A percentile compares a stretch with the other conserved stretches of the same genome.
These are phyloP conservation scores for Anastatica hierochuntica DNA, from an alignment of 345 rosid species.

Conservation along the genomic window DNA sequence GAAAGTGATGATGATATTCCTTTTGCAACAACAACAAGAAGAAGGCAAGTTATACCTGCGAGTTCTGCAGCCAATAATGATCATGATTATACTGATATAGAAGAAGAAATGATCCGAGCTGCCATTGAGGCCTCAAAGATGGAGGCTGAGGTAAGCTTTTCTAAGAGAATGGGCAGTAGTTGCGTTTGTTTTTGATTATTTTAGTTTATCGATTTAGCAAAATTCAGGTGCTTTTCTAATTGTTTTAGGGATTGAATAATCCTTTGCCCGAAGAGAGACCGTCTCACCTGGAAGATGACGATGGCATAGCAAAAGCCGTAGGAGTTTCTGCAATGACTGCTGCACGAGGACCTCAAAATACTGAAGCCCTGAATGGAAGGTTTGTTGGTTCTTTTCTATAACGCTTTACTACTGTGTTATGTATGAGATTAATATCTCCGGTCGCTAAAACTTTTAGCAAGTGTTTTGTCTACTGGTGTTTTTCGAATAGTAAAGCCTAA, in stretches of 20 bases:
- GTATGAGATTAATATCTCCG: neutral
- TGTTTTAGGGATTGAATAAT: slow-evolving; percentile 35
- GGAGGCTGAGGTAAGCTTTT: slow-evolving; percentile 49
- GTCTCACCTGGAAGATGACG: slow-evolving; percentile 41
- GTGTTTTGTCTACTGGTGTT: neutral
- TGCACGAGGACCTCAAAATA: slow-evolving; percentile 29
- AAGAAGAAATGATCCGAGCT: slow-evolving; percentile 96
- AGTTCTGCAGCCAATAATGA: slow-evolving; percentile 38
- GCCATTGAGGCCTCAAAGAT: slow-evolving; percentile 95
- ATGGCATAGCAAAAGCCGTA: slow-evolving; percentile 54
- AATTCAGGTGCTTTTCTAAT: neutral
- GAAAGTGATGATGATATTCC: slow-evolving; percentile 50
- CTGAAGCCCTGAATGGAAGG: slow-evolving; percentile 62
- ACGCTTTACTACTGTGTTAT: neutral
- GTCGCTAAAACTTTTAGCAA: neutral
- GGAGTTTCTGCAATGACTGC: slow-evolving; percentile 35
- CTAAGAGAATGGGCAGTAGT: neutral
- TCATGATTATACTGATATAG: slow-evolving; percentile 71
- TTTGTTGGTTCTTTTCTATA: slow-evolving; percentile 19
- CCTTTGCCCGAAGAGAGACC: slow-evolving; percentile 33
- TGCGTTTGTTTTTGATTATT: slow-evolving; percentile 1
- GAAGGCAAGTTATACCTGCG: slow-evolving; percentile 26
- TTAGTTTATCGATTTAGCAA: neutral
- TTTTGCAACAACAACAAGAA: slow-evolving; percentile 25
- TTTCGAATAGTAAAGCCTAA: slow-evolving; percentile 2